Percentiles rank a stretch among this genome's conserved stretches.
Evolutionary conservation across 306 rosid genomes (phyloP).

Genomic region (Vigna trinervia): DNA sequence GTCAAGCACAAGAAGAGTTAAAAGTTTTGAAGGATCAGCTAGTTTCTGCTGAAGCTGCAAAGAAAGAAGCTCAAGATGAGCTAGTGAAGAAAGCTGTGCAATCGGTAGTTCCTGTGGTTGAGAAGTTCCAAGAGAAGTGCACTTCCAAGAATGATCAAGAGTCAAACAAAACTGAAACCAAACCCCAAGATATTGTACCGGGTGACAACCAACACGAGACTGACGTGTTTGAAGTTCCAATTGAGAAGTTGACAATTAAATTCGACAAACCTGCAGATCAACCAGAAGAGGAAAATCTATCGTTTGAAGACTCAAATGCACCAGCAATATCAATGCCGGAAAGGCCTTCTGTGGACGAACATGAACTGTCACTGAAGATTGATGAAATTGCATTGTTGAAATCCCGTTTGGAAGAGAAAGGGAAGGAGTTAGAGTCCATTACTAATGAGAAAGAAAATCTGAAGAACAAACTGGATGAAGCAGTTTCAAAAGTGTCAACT

Average conservation of each 20-base stretch:
- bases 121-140: slow-evolving; percentile 48
- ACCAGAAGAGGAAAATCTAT: slow-evolving; percentile 53
- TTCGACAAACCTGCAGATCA: slow-evolving; percentile 45
- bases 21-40: slow-evolving; percentile 71
- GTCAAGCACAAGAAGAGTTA: slow-evolving; percentile 83
- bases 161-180: slow-evolving; percentile 42
- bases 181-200: slow-evolving; percentile 37
- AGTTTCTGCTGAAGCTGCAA: slow-evolving; percentile 86
- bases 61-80: slow-evolving; percentile 74
- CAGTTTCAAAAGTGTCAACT: slow-evolving; percentile 52
- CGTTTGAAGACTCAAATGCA: slow-evolving; percentile 42
- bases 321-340: slow-evolving; percentile 47
- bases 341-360: slow-evolving; percentile 53
- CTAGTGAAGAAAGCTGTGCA: slow-evolving; percentile 67
- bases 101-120: slow-evolving; percentile 46
- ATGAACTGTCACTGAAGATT: slow-evolving; percentile 51
- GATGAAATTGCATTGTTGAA: slow-evolving; percentile 59
- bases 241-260: slow-evolving; percentile 57
- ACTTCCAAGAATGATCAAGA: slow-evolving; percentile 49
- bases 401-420: slow-evolving; percentile 63
- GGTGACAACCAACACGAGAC: slow-evolving; percentile 67
- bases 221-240: slow-evolving; percentile 82
- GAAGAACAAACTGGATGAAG: slow-evolving; percentile 63
- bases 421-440: slow-evolving; percentile 51
- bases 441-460: slow-evolving; percentile 55